A percentile compares a stretch with the other conserved stretches of the same genome.
These are phyloP conservation scores for Aspergillus leporis DNA, from an alignment of 495 filamentous ascomycete genomes.

Conservation along the genomic window DNA sequence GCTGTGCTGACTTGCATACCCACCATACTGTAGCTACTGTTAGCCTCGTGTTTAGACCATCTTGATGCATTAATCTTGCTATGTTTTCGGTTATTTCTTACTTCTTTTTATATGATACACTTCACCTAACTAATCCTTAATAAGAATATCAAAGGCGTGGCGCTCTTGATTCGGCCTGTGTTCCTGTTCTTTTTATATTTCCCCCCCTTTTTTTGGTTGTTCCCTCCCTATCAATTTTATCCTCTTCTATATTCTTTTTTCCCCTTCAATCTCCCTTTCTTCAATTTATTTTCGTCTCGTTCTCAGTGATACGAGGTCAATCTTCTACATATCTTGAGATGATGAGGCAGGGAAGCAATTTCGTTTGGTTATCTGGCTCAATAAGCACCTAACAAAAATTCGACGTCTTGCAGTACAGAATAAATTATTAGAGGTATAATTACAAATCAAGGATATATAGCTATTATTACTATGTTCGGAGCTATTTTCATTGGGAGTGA, in stretches of 20 bases:
- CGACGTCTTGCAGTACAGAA: too few species aligned
- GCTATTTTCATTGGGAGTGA: background rate
- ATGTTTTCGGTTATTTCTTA: conserved; percentile 10
- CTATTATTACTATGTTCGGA: too few species aligned
- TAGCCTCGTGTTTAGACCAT: conserved; percentile 10
- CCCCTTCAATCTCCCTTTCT: too few species aligned
- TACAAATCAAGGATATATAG: too few species aligned
- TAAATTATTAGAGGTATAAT: too few species aligned
- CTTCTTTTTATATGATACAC: background rate
- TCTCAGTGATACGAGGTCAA: too few species aligned
- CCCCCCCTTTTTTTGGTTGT: conserved; percentile 5
- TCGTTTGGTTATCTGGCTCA: too few species aligned
- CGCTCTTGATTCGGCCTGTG: conserved; percentile 7
- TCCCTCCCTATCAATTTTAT: background rate
- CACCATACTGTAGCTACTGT: conserved; percentile 10
- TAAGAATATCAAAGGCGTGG: conserved; percentile 9
- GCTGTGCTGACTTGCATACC: conserved; percentile 15
- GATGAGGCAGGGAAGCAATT: too few species aligned
- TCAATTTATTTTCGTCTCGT: too few species aligned
- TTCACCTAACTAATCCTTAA: background rate
- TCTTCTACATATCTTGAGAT: too few species aligned
- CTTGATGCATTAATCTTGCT: conserved; percentile 9
- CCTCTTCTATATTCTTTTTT: background rate
- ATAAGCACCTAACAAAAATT: too few species aligned
- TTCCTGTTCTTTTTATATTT: conserved; percentile 8